These are phyloP conservation scores for Coemansia javaensis DNA, from an alignment of 192 early-diverging fungal genomes.

Conservation along the genomic window DNA sequence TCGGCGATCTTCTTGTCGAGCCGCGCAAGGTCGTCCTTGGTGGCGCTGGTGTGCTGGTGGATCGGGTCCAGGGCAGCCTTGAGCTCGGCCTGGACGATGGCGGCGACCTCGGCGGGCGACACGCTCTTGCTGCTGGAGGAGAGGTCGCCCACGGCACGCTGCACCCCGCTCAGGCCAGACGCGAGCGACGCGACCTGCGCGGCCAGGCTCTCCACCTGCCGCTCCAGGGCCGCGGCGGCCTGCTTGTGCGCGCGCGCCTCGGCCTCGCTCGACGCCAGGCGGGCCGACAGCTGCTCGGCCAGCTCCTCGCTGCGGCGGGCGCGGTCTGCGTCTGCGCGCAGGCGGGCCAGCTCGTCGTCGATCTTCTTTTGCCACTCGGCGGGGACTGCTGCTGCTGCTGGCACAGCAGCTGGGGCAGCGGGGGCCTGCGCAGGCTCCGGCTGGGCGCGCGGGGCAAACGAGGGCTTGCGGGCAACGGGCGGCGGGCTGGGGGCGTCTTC, in stretches of 20 bases:
- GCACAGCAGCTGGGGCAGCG: not conserved
- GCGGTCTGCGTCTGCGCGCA: constrained; percentile 25
- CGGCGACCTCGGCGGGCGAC: constrained; percentile 11
- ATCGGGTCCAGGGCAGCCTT: constrained; percentile 23
- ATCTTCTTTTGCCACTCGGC: constrained; percentile 43
- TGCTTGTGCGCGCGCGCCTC: constrained; percentile 32
- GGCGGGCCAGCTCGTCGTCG: constrained; percentile 29
- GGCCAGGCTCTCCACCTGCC: constrained; percentile 21
- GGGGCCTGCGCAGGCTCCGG: not conserved
- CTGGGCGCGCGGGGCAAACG: constrained; percentile 9
- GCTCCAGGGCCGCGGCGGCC: constrained; percentile 26
- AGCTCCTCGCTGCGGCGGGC: constrained; percentile 14
- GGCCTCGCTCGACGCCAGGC: constrained; percentile 25
- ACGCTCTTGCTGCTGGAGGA: constrained; percentile 15
- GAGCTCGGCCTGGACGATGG: constrained; percentile 24
- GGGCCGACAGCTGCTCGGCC: constrained; percentile 16
- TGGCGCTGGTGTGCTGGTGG: constrained; percentile 17
- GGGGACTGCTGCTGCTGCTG: constrained; percentile 5
- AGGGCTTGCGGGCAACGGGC: constrained; percentile 24
- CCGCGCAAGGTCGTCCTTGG: constrained; percentile 17
- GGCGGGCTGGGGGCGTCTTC: constrained; percentile 1
- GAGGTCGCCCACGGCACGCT: constrained; percentile 15
- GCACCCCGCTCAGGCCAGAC: constrained; percentile 10
- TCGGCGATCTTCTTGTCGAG: constrained; percentile 36
- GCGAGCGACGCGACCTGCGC: constrained; percentile 14